Base-by-base conservation (phyloP, 495 filamentous ascomycete species). In the Sordaria brevicollis region DNA sequence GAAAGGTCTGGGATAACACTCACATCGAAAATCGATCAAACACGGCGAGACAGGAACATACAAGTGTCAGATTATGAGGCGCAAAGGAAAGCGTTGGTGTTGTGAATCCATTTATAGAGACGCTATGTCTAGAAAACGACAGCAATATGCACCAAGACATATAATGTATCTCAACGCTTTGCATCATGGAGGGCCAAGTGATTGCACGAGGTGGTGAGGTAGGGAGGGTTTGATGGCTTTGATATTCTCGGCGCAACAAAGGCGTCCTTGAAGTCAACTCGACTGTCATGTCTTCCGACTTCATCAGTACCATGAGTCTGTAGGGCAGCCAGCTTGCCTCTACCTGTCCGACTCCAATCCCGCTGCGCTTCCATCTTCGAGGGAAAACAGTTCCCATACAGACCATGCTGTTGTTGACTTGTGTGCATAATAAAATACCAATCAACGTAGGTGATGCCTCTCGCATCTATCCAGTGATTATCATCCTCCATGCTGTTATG, bases 401-500 rank as follows among this genome's bases (percentile, higher is more conserved):
- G 49, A 62, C 49, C 49, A 62, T 62, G 13, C 49, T 62, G 49
- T 25, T 62, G 11, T 62, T 31, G 49, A 62, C 33, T 31, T 62
- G 49, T 33, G 49, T 31, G 49, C 49, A 62, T 33, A 62, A 62
- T 62, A 62, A 62, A 62, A 62, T 62, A 62, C 49, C 25, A 62
- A 31, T 62, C 49, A 62, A 62, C 25, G 25, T 31, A 31, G 13
- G 13, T 31, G 49, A 62, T 62, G 36, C 33, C 31, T 10, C 39
- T 69, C 39, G 68, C 68, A 69, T 69, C 68, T 69, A 69, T 69
- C 68, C 68, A 69, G 68, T 69, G 17, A 39, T 41, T 54, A 62
- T 62, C 49, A 62, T 62, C 49, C 49, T 33, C 49, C 49, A 62
- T 31, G 49, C 49, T 62, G 49, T 62, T 3, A 62, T 62, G 49